Base-by-base conservation (phyloP, 371 early-diverging fungal genomes). In the Actinomortierella wolfii region DNA sequence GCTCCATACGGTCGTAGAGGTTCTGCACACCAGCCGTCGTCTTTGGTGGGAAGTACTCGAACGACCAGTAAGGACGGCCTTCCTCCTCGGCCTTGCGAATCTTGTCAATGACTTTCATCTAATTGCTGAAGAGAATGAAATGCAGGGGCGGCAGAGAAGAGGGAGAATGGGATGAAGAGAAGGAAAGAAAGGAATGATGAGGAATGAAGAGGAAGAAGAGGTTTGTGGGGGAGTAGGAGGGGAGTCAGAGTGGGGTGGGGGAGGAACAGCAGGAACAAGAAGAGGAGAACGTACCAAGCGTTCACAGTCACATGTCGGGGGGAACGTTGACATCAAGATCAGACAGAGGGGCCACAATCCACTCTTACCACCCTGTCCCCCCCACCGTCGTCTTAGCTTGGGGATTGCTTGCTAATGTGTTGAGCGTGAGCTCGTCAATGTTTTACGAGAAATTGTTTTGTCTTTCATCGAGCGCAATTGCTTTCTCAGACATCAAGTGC, bases 31-130 rank as follows among this genome's bases (percentile, higher is more conserved):
- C 95, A 61, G 84, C 76, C 2, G 61, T 58, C 47, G 96, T 95
- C 80, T 93, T 95, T 59, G 96, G 96, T 45, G 96, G 96, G 60
- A 94, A 95, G 83, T 90, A 95, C 81, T 95, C 96, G 65, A 95
- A 95, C 25, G 94, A 94, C 93, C 90, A 92, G 63, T 78, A 88
- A 45, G 83, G 79, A 54, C 86, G 79, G 34, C 77, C 78, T 53
- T 88, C 86, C 44, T 80, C 78, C 2, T 77, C 74, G 17, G 87
- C 88, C 55, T 74, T 71, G 56, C 68, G 73, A 55, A 90, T 83
- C 67, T 89, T 89, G 76, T 89, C 80, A 54, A 84, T 84, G 59
- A 90, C 62, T 65, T 90, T 90, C 90, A 89, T 89, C 25, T 34
- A 11, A 34, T 43, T 67, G 49, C 17, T 50, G 1, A 51, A 20